Evolutionary conservation across 495 filamentous ascomycete genomes (phyloP).

Genomic region (Xylona heveae): DNA sequence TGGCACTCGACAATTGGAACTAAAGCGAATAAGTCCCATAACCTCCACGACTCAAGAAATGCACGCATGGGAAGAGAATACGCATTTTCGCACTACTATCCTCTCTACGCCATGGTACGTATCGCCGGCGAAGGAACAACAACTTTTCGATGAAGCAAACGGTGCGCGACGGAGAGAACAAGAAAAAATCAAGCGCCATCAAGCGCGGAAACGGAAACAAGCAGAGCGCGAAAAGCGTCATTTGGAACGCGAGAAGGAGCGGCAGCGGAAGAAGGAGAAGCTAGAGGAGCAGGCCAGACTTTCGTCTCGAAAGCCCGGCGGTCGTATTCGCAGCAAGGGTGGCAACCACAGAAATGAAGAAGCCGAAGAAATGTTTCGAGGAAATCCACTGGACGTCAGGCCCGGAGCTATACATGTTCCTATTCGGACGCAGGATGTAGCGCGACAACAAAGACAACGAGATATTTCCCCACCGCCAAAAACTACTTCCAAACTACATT

Average conservation of each 20-base stretch:
- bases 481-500: too few species aligned
- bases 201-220: constrained; percentile 9
- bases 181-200: constrained; percentile 19
- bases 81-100: constrained; percentile 37
- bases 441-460: too few species aligned
- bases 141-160: constrained; percentile 28
- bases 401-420: too few species aligned
- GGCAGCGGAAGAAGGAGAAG: constrained; percentile 5
- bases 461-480: too few species aligned
- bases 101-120: constrained; percentile 51
- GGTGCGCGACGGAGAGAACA: constrained; percentile 18
- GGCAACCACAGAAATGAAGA: too few species aligned
- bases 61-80: constrained; percentile 46
- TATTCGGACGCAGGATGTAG: too few species aligned
- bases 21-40: constrained; percentile 41
- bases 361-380: too few species aligned
- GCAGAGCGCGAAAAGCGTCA: constrained; percentile 17
- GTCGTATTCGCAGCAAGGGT: too few species aligned
- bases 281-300: constrained; percentile 5
- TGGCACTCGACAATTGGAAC: constrained; percentile 36
- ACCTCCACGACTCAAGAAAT: constrained; percentile 55
- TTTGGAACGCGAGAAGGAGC: constrained; percentile 14
- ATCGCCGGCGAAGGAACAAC: constrained; percentile 26
- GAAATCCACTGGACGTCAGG: too few species aligned
- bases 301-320: too few species aligned